phyloP scores from a whole-genome alignment of 1,284 basidiomycete genomes.

The Retiboletus flavoniger region DNA sequence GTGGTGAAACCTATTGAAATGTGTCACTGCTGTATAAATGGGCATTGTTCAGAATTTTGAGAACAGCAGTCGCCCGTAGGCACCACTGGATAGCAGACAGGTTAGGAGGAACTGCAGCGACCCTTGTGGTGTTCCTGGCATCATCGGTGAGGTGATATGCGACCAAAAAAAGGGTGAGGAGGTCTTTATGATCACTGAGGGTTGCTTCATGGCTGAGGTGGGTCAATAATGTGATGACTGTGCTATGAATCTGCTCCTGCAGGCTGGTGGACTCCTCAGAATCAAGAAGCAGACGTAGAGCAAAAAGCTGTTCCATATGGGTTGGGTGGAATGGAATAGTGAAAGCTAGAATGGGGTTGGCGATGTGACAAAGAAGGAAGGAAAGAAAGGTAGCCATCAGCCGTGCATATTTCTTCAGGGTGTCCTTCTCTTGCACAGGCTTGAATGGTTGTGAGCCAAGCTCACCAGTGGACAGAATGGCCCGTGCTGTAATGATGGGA shows the following conservation, averaged over 20 bases:
- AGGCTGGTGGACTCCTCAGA: no score
- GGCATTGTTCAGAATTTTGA: neutral
- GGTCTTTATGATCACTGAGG: neutral
- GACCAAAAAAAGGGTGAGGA: neutral
- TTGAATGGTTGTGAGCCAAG: neutral
- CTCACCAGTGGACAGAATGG: neutral
- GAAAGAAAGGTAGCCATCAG: conserved; percentile 3
- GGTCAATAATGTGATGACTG: neutral
- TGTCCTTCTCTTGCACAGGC: neutral
- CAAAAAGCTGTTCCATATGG: neutral
- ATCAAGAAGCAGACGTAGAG: neutral
- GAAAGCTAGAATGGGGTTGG: neutral
- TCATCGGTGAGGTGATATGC: conserved; percentile 5
- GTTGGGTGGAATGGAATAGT: neutral
- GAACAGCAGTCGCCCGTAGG: neutral
- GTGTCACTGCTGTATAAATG: neutral
- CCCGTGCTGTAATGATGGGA: neutral
- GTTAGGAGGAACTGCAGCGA: neutral
- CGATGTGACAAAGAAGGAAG: neutral
- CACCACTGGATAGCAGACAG: conserved; percentile 2
- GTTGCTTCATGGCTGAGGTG: neutral
- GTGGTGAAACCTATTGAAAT: no score
- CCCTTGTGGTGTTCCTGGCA: neutral
- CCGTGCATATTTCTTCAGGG: neutral
- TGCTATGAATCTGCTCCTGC: neutral